A percentile compares a stretch with the other conserved stretches of the same genome.
Evolutionary conservation across 2,329 filamentous ascomycete genomes (phyloP).

Genomic region (Ophiosphaerella narmari): DNA sequence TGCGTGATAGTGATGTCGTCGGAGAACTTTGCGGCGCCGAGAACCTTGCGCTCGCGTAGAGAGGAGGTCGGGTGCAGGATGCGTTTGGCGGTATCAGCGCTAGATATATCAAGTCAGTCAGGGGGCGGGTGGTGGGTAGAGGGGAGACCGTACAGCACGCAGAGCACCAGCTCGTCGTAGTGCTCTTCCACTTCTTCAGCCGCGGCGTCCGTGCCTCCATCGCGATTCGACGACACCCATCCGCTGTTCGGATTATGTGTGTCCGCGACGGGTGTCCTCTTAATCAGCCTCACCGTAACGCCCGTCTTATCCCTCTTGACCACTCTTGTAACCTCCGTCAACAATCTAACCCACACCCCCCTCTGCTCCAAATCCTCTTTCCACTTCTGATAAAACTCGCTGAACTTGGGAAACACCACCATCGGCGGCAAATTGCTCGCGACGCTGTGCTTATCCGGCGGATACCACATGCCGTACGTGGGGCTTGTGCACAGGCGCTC

Average conservation of each 20-base stretch:
- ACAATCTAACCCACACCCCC: constrained; percentile 62
- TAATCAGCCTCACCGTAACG: constrained; percentile 56
- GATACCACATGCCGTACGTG: constrained; percentile 65
- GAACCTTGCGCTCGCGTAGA: constrained; percentile 67
- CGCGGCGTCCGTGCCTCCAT: constrained; percentile 48
- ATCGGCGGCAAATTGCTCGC: constrained; percentile 59
- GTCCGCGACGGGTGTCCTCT: constrained; percentile 49
- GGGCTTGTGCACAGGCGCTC: constrained; percentile 57
- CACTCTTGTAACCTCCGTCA: constrained; percentile 61
- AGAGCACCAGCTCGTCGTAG: constrained; percentile 71
- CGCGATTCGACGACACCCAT: constrained; percentile 45
- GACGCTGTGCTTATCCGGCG: constrained; percentile 53
- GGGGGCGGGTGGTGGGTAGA: background rate
- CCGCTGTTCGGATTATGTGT: constrained; percentile 53
- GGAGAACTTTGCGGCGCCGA: constrained; percentile 72
- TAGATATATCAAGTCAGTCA: constrained; percentile 13
- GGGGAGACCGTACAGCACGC: constrained; percentile 52
- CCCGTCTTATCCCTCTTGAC: constrained; percentile 57
- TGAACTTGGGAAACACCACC: constrained; percentile 67
- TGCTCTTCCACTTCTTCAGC: constrained; percentile 52
- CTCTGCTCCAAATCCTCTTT: constrained; percentile 54
- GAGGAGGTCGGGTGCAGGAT: constrained; percentile 63
- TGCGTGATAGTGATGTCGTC: constrained; percentile 75
- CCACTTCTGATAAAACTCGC: constrained; percentile 66
- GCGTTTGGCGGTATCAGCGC: constrained; percentile 60